Percentiles rank a stretch among this genome's conserved stretches.
These are phyloP conservation scores for Grosmannia penicillata DNA, from an alignment of 2,329 filamentous ascomycete species.

Conservation along the genomic window DNA sequence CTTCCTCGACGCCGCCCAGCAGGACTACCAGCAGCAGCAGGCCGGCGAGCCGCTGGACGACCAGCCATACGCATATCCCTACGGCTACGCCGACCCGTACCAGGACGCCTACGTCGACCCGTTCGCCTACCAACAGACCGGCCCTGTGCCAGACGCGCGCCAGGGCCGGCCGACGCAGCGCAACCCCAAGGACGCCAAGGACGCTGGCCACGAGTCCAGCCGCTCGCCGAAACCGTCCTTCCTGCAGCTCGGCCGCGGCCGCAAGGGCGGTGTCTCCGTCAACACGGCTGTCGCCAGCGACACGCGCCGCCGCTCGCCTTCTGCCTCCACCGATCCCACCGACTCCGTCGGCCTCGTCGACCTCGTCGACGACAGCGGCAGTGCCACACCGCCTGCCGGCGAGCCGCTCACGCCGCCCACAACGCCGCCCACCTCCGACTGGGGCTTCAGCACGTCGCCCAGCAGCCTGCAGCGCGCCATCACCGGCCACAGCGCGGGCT, in stretches of 20 bases:
- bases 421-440: slow-evolving; percentile 51
- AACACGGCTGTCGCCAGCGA: too few relatives aligned
- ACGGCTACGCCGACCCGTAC: neutral
- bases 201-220: slow-evolving; percentile 20
- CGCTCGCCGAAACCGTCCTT: slow-evolving; percentile 27
- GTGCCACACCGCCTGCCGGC: slow-evolving; percentile 35
- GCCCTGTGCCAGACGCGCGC: slow-evolving; percentile 6
- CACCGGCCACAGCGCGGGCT: slow-evolving; percentile 40
- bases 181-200: slow-evolving; percentile 18
- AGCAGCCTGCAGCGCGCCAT: slow-evolving; percentile 39
- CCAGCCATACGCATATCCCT: slow-evolving; percentile 11
- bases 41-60: neutral
- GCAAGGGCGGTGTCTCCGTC: too few relatives aligned
- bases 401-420: slow-evolving; percentile 63
- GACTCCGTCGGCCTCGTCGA: slow-evolving; percentile 43
- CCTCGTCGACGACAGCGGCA: slow-evolving; percentile 51
- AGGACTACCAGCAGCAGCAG: neutral
- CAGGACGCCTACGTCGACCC: slow-evolving; percentile 1
- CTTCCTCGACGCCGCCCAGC: slow-evolving; percentile 55
- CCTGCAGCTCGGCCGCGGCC: slow-evolving; percentile 21
- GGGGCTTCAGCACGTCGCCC: slow-evolving; percentile 34
- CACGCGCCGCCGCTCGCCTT: slow-evolving; percentile 24
- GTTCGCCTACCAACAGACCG: slow-evolving; percentile 8
- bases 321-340: slow-evolving; percentile 26
- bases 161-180: slow-evolving; percentile 24